phyloP scores from a whole-genome alignment of 2,329 filamentous ascomycete genomes.

The Ophiostoma populinum region DNA sequence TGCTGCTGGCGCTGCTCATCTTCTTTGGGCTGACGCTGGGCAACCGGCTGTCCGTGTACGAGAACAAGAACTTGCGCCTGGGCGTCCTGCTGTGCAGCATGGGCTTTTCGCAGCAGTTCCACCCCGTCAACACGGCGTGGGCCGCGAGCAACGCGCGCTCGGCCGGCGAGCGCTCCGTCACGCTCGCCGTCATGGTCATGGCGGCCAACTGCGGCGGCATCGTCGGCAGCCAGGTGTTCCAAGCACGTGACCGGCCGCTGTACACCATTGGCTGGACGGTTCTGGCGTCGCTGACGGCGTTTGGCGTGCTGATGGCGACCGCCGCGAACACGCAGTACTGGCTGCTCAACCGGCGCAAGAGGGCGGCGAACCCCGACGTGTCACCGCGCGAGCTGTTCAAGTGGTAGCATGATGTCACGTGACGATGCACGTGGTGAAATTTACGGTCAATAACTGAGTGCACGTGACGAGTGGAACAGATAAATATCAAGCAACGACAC shows the following conservation, averaged over 20 bases:
- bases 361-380: neutral
- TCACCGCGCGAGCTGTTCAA: neutral
- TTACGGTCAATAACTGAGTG: too few species aligned
- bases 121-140: constrained; percentile 6
- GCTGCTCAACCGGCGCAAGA: constrained; percentile 2
- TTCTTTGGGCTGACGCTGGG: constrained; percentile 7
- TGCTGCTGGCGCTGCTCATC: constrained; percentile 15
- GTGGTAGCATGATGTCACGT: too few species aligned
- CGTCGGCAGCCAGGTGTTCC: constrained; percentile 5
- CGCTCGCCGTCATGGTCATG: constrained; percentile 7
- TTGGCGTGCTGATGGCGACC: constrained; percentile 1
- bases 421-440: too few species aligned
- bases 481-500: too few species aligned
- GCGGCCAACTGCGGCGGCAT: constrained; percentile 5
- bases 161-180: constrained; percentile 5
- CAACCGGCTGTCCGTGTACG: constrained; percentile 1
- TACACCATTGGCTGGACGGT: constrained; percentile 5
- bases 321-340: constrained; percentile 2
- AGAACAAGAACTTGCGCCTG: constrained; percentile 1
- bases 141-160: constrained; percentile 4
- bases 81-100: neutral
- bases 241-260: constrained; percentile 3
- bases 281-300: neutral
- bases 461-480: too few species aligned
- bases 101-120: constrained; percentile 2